Percentiles rank a stretch among this genome's conserved stretches.
Conservation (phyloP, 352 stramenopile species). For the Globisporangium parvum region DNA sequence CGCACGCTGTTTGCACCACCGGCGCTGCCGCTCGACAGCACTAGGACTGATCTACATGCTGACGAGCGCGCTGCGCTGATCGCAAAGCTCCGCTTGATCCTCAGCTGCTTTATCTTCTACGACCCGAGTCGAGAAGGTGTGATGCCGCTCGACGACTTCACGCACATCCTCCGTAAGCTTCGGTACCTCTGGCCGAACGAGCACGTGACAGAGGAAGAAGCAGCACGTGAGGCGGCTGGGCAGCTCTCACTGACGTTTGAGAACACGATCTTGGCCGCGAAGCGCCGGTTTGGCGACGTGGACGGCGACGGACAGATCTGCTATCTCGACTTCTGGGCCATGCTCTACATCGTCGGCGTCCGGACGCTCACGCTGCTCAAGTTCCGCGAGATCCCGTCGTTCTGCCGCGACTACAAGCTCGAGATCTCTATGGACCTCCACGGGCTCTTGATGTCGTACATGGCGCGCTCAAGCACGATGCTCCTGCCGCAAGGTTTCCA, state of each 20-base stretch:
- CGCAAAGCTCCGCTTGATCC: slow-evolving; percentile 52
- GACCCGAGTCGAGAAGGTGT: slow-evolving; percentile 54
- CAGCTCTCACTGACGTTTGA: slow-evolving; percentile 46
- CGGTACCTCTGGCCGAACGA: slow-evolving; percentile 64
- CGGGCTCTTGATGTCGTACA: slow-evolving; percentile 43
- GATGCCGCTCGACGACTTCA: slow-evolving; percentile 43
- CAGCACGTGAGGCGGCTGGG: slow-evolving; percentile 13
- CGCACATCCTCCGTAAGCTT: slow-evolving; percentile 40
- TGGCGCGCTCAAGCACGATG: slow-evolving; percentile 49
- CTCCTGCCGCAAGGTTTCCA: slow-evolving; percentile 52
- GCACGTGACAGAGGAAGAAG: slow-evolving; percentile 27
- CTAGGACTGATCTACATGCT: not conserved
- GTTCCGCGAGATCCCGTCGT: slow-evolving; percentile 64
- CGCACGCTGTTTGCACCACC: slow-evolving; percentile 41
- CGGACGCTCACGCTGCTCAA: slow-evolving; percentile 45
- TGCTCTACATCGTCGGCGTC: slow-evolving; percentile 72
- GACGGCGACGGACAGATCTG: slow-evolving; percentile 58
- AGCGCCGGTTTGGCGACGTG: slow-evolving; percentile 42
- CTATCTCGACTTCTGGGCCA: slow-evolving; percentile 81
- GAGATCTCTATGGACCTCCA: slow-evolving; percentile 49
- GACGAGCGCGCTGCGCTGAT: slow-evolving; percentile 15
- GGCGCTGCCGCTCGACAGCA: not conserved
- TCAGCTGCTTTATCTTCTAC: slow-evolving; percentile 74
- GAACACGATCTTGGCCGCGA: slow-evolving; percentile 36
- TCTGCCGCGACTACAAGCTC: slow-evolving; percentile 74